Evolutionary conservation across 306 rosid genomes (phyloP).

Genomic region (Pterocarpus macrocarpus): DNA sequence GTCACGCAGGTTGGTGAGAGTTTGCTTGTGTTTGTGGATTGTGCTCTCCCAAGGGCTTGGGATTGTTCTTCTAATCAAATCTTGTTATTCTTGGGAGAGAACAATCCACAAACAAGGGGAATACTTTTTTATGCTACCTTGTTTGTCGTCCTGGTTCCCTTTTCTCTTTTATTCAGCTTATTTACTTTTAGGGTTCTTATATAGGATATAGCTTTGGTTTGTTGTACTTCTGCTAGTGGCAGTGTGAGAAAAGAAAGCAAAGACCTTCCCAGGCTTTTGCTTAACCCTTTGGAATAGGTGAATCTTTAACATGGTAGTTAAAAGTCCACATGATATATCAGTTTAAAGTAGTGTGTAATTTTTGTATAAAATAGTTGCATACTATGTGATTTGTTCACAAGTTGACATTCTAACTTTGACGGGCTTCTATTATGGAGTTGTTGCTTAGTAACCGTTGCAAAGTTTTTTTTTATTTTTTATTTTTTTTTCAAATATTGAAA

Average conservation of each 20-base stretch:
- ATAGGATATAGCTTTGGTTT: not conserved
- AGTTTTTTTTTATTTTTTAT: not conserved
- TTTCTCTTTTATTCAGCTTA: constrained; percentile 19
- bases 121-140: not conserved
- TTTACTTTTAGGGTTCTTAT: constrained; percentile 2
- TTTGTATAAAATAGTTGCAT: not conserved
- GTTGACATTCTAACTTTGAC: not conserved
- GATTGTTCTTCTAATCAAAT: not conserved
- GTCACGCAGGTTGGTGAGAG: not conserved
- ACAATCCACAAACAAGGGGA: not conserved
- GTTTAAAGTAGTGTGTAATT: constrained; percentile 1
- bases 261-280: not conserved
- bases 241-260: constrained; percentile 7
- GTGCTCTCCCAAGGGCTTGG: not conserved
- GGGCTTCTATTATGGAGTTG: not conserved
- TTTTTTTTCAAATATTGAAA: no score
- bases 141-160: not conserved
- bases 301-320: not conserved
- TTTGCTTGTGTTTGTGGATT: constrained; percentile 10
- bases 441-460: not conserved
- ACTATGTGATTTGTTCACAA: not conserved
- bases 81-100: constrained; percentile 3
- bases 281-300: not conserved
- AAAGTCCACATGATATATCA: not conserved
- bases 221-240: constrained; percentile 19